Percentiles rank a stretch among this genome's conserved stretches.
phyloP scores from a whole-genome alignment of 2,329 filamentous ascomycete species.

The Coniella vitis region DNA sequence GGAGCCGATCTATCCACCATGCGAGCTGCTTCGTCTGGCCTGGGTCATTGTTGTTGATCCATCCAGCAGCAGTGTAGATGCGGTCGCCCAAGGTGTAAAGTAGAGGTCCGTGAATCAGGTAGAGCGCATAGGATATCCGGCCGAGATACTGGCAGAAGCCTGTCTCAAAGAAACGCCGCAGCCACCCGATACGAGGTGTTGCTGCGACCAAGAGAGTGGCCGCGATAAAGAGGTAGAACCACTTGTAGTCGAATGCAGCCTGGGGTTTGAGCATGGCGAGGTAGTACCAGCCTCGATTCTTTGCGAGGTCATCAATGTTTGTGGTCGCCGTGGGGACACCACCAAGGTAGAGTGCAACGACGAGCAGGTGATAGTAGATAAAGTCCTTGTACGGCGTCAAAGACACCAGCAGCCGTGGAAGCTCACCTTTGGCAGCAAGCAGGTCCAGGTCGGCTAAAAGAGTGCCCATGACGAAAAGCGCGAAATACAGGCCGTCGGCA shows the following conservation, averaged over 20 bases:
- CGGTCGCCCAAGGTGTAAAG: constrained; percentile 55
- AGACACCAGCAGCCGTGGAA: constrained; percentile 41
- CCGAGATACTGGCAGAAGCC: constrained; percentile 56
- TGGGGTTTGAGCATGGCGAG: constrained; percentile 57
- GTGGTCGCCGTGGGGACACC: constrained; percentile 50
- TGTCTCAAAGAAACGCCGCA: constrained; percentile 52
- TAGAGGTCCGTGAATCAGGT: constrained; percentile 58
- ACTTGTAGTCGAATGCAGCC: constrained; percentile 59
- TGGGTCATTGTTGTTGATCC: constrained; percentile 38
- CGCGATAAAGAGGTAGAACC: constrained; percentile 61
- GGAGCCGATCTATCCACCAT: constrained; percentile 50
- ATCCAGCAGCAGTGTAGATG: constrained; percentile 56
- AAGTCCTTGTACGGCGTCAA: constrained; percentile 41
- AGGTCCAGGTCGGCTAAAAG: constrained; percentile 55
- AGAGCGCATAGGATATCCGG: constrained; percentile 54
- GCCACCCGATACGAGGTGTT: constrained; percentile 49
- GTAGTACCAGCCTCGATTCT: constrained; percentile 54
- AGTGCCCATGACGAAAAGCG: constrained; percentile 56
- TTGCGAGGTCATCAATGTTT: constrained; percentile 41
- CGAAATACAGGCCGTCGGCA: constrained; percentile 55
- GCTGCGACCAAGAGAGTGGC: constrained; percentile 49
- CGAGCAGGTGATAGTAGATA: constrained; percentile 47
- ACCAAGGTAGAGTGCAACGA: constrained; percentile 48
- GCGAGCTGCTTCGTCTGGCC: constrained; percentile 44
- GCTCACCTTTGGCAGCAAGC: constrained; percentile 38